Evolutionary conservation across 768 basidiomycete species (phyloP), one percentile per base, ranked within the genome.

Genomic region (Auricularia cornea): DNA sequence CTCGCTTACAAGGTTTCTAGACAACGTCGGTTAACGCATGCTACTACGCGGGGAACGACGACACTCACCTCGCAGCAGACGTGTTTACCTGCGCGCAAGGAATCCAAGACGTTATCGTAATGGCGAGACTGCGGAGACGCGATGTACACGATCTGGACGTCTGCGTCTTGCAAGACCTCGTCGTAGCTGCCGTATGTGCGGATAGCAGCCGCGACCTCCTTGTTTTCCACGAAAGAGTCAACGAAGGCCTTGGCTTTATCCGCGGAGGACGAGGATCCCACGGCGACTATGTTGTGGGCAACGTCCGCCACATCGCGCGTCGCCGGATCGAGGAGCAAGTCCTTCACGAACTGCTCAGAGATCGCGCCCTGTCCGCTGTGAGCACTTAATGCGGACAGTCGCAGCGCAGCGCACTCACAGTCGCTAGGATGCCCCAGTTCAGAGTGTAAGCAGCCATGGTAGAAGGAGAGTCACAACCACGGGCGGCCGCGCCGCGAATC

Each of bases 91-190:
- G 66, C 68, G 31, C 40, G 35, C 51, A 70, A 60, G 20, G 63
- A 59, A 32, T 62, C 38, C 26, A 70, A 57, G 6, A 65, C 60
- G 40, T 66, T 67, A 29, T 63, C 41, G 40, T 67, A 68, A 52
- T 70, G 69, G 29, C 64, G 60, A 14, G 66, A 65, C 54, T 66
- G 64, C 12, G 68, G 68, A 14, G 63, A 62, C 3, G 65, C 67
- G 31, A 70, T 63, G 61, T 70, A 70, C 31, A 70, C 63, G 48
- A 68, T 67, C 32, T 69, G 63, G 41, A 70, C 66, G n/a, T 66
- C 64, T 18, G 40, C n/a, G 38, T 67, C 68, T 33, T 29, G 32
- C 16, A 70, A 40, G 29, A 69, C 29, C 35, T 68, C 68, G 28
- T 64, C 63, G 61, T 70, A 68, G 23, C 60, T 59, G 11, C 66